phyloP scores from a whole-genome alignment of 345 rosid genomes.

The Erucastrum elatum region DNA sequence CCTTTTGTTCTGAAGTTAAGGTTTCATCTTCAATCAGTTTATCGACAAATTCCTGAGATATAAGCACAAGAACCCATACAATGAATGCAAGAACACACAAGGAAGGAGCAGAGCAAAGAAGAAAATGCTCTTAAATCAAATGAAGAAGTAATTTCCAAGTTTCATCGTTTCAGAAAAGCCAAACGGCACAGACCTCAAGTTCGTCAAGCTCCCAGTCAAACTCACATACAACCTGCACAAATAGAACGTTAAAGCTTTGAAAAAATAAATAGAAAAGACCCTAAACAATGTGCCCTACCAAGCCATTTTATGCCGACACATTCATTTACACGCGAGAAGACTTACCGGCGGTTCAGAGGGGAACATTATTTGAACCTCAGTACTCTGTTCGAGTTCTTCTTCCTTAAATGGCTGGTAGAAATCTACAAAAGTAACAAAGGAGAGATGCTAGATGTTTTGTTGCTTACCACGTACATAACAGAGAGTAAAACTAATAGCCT shows the following conservation, averaged over 20 bases:
- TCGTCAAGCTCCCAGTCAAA: slow-evolving; percentile 96
- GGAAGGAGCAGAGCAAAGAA: neutral
- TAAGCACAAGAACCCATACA: slow-evolving; percentile 17
- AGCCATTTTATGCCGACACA: slow-evolving; percentile 3
- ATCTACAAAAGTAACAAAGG: slow-evolving; percentile 47
- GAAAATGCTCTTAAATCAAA: neutral
- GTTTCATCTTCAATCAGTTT: slow-evolving; percentile 60
- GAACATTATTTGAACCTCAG: slow-evolving; percentile 77
- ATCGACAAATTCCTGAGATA: slow-evolving; percentile 68
- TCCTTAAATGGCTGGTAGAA: slow-evolving; percentile 86
- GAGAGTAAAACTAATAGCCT: neutral
- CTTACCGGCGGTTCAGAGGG: slow-evolving; percentile 89
- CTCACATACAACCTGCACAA: slow-evolving; percentile 82
- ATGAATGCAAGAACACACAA: slow-evolving; percentile 2
- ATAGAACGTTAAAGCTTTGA: slow-evolving; percentile 7
- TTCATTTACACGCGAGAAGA: slow-evolving; percentile 26
- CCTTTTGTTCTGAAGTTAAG: slow-evolving; percentile 77
- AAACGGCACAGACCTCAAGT: slow-evolving; percentile 62
- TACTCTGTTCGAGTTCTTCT: slow-evolving; percentile 83
- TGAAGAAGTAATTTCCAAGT: slow-evolving; percentile 1
- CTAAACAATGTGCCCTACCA: slow-evolving; percentile 1
- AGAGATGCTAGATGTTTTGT: neutral
- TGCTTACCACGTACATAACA: slow-evolving; percentile 1
- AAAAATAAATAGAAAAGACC: neutral
- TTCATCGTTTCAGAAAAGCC: slow-evolving; percentile 1